Base-by-base conservation (phyloP, 768 basidiomycete genomes). In the Leucosporidium creatinivorum region DNA sequence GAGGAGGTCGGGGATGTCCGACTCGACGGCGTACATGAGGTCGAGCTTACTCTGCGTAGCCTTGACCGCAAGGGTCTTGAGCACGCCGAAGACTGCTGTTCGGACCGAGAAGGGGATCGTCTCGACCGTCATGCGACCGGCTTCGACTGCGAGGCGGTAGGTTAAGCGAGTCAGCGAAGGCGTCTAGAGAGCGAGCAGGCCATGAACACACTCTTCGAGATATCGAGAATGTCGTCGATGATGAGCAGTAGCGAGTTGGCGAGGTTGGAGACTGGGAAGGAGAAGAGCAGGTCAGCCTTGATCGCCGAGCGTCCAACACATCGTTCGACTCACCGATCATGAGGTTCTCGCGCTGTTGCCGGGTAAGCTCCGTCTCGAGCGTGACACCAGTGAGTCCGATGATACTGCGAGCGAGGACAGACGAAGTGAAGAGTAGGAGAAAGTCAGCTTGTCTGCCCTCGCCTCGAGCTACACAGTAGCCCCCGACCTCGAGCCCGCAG, bases 331-430 rank as follows among this genome's bases (percentile, higher is more conserved):
- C 19, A 59, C 58, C 58, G 47, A 98, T 86, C 74, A 96, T 82
- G 77, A 99, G 81, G 77, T 93, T 96, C 81, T 98, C 96, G 68
- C 94, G 82, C 78, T 98, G 96, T 49, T 89, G 89, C 70, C 94
- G 81, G 68, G 93, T 96, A 73, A 99, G 80, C 77, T 99, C 96
- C 54, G 89, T 92, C 76, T 99, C 96, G 26, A 99, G 85, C 15
- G 96, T 97, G 65, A 99, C 80, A 79, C 94, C 93, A 21, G 94
- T 99, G 93, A 99, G 93, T n/a, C 94, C 94, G 73, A 99, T 98
- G 78, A 99, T 99, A 76, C 94, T 94, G 76, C 93, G 94, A 93
- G 94, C 94, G 0, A 72, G 71, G 54, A 71, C 68, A 44, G 66
- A 60, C 18, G 49, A n/a, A 17, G 31, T n/a, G 18, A 17, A 25